Evolutionary conservation across 306 rosid species (phyloP).

Genomic region (Hylodesmum podocarpum): DNA sequence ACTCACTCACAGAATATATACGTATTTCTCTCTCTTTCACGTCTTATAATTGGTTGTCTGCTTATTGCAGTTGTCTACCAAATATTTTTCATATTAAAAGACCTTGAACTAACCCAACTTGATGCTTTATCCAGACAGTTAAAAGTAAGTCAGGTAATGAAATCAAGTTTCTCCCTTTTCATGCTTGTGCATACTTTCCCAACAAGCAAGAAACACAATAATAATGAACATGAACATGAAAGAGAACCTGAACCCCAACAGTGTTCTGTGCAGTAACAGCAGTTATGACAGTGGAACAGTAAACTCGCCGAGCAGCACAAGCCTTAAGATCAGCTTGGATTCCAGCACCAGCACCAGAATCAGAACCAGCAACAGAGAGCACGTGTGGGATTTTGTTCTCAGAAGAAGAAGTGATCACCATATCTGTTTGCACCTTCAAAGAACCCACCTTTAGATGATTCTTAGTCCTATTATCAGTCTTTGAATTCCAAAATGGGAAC

Average conservation of each 20-base stretch:
- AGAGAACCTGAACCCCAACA: constrained; percentile 80
- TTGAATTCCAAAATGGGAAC: background rate
- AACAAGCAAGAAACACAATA: background rate
- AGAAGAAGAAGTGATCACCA: background rate
- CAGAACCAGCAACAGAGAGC: constrained; percentile 83
- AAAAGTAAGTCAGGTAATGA: background rate
- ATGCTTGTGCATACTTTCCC: background rate
- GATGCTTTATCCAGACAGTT: background rate
- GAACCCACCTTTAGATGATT: background rate
- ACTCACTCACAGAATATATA: no score
- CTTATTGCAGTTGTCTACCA: no score
- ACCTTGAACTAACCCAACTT: background rate
- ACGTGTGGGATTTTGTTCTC: constrained; percentile 63
- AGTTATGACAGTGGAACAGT: constrained; percentile 91
- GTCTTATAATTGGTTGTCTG: no score
- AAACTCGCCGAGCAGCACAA: constrained; percentile 80
- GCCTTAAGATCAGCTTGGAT: constrained; percentile 93
- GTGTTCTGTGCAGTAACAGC: constrained; percentile 96
- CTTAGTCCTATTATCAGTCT: background rate
- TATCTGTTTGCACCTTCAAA: background rate
- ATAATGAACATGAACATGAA: constrained; percentile 14
- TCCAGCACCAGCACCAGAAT: constrained; percentile 94
- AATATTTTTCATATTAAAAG: no score
- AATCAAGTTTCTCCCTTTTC: background rate
- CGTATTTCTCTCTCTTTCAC: no score